Base-by-base conservation (phyloP, 805 yeast genomes). In the Cyberlindnera euphorbiae region DNA sequence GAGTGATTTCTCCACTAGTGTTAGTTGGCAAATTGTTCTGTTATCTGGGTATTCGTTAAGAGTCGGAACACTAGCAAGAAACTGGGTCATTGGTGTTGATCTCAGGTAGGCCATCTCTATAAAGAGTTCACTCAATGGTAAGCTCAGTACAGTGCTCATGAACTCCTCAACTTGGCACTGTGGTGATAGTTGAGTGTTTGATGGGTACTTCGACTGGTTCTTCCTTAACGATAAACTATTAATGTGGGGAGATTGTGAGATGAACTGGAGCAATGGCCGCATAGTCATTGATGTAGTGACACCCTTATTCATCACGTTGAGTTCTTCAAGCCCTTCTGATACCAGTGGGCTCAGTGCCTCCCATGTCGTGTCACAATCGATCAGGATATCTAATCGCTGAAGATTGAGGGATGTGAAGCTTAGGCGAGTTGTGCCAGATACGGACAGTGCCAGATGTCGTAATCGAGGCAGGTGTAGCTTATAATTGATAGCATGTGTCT, bases 1-100 rank as follows among this genome's bases (percentile, higher is more conserved):
- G 8, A 49, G 30, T 10, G 47, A 33, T 3, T 43, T 41, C 16
- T 49, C 53, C 7, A 45, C 33, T 0, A 50, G 22, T 15, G 44
- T 38, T 4, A 47, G 9, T 3, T 18, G 14, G 12, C 39, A 17
- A 6, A n/a, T n/a, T n/a, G 36, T 33, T n/a, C 11, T 28, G 13
- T 17, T 21, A 12, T 8, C 24, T 8, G 13, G 26, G n/a, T 13
- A 13, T 15, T 16, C 19, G 19, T 23, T 26, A 3, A 17, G 22
- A 15, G 19, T 4, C 9, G 8, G 2, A 14, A 30, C 28, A 11
- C 15, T 6, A 4, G 33, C 12, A 11, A 26, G 12, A 24, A 25
- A 24, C 11, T 18, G 4, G 4, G 13, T 12, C n/a, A 38, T 10
- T n/a, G 26, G 17, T 6, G 6, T 14, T 9, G 39, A 23, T 26